phyloP scores from a whole-genome alignment of 1,139 yeast genomes.

The Candida freyschussii region DNA sequence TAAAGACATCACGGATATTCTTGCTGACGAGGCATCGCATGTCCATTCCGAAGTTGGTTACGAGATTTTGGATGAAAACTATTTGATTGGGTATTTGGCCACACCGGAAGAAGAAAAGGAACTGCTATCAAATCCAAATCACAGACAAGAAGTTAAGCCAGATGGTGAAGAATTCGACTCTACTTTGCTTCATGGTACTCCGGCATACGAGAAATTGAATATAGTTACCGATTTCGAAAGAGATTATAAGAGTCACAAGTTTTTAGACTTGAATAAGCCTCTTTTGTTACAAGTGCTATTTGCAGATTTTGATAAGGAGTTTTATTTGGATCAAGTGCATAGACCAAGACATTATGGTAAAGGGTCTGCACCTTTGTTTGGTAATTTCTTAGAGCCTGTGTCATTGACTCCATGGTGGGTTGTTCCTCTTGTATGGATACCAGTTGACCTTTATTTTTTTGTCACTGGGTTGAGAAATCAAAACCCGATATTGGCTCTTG shows the following conservation, averaged over 20 bases:
- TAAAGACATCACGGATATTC: conserved; percentile 70
- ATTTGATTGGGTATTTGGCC: conserved; percentile 58
- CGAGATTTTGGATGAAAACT: conserved; percentile 80
- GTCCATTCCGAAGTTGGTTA: conserved; percentile 83
- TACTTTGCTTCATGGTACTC: conserved; percentile 58
- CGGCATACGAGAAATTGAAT: conserved; percentile 64
- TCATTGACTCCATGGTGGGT: conserved; percentile 74
- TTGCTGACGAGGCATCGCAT: conserved; percentile 68
- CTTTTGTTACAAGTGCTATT: conserved; percentile 72
- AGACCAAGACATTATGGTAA: conserved; percentile 91
- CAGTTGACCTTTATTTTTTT: conserved; percentile 57
- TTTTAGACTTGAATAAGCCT: conserved; percentile 80
- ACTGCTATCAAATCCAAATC: conserved; percentile 38
- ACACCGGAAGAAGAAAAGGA: conserved; percentile 56
- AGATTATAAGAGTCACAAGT: conserved; percentile 75
- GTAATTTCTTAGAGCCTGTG: conserved; percentile 67
- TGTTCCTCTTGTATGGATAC: conserved; percentile 86
- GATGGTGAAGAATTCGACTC: conserved; percentile 35
- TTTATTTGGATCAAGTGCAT: conserved; percentile 92
- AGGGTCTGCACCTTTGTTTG: conserved; percentile 88
- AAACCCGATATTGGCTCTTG: conserved; percentile 30
- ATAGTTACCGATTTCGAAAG: conserved; percentile 71
- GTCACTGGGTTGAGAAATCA: conserved; percentile 36
- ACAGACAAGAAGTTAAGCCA: conserved; percentile 35
- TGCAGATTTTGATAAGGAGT: conserved; percentile 74